Percentiles rank a stretch among this genome's conserved stretches.
Evolutionary conservation across 225 moss, liverwort and hornwort species (phyloP).

Genomic region (Pseudoscleropodium purum): DNA sequence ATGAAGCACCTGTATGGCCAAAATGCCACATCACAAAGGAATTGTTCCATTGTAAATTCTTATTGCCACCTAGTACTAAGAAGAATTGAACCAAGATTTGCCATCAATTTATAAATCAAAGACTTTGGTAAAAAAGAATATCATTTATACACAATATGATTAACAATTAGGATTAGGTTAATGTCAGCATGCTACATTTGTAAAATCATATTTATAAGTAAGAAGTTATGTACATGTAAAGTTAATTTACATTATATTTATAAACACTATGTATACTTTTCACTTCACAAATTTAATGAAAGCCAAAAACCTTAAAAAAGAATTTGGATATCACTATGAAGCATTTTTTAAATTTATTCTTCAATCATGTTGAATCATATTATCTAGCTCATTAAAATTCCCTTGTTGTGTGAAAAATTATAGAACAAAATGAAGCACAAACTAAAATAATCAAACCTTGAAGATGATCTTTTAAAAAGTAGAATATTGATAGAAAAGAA

Average conservation of each 20-base stretch:
- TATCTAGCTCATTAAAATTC: background rate
- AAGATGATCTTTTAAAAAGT: background rate
- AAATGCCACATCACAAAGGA: background rate
- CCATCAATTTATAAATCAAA: background rate
- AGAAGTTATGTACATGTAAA: background rate
- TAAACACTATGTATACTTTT: background rate
- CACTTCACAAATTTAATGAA: background rate
- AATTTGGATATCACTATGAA: background rate
- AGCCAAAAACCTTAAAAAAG: background rate
- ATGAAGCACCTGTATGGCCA: constrained; percentile 5
- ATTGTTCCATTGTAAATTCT: background rate
- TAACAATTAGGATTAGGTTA: background rate
- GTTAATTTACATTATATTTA: background rate
- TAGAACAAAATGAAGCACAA: background rate
- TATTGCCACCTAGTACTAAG: background rate
- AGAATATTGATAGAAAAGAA: background rate
- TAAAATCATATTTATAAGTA: background rate
- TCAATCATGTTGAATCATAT: rapidly evolving
- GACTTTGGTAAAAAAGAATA: background rate
- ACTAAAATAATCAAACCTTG: background rate
- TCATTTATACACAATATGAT: background rate
- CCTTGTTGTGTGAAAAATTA: background rate
- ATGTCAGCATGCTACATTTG: background rate
- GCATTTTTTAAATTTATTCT: background rate
- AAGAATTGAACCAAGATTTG: background rate